Conservation (phyloP, 1,284 basidiomycete species). For the Mycosarcoma mackinlayi region DNA sequence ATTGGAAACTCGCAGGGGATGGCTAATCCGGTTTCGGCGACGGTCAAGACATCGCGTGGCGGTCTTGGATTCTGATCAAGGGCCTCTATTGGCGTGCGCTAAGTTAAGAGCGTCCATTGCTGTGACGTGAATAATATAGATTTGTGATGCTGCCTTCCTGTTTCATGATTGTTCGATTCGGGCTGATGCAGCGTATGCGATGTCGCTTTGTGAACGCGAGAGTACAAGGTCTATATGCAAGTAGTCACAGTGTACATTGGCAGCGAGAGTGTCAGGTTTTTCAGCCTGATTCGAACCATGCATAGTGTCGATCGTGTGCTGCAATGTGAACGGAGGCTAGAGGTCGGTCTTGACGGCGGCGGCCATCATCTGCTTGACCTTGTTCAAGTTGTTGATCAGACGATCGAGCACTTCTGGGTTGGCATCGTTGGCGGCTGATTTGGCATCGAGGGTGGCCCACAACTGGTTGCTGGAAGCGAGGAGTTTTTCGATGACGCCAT, state of each 20-base stretch:
- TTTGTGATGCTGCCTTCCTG: background rate
- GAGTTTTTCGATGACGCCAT: slow-evolving; percentile 29
- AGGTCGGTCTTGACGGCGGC: slow-evolving; percentile 21
- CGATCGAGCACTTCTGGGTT: slow-evolving; percentile 31
- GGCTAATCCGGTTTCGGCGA: slow-evolving; percentile 62
- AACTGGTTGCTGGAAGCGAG: slow-evolving; percentile 26
- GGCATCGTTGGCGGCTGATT: slow-evolving; percentile 6
- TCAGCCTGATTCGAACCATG: no score
- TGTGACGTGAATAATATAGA: no score
- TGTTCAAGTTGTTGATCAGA: slow-evolving; percentile 42
- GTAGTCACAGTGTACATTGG: no score
- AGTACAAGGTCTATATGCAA: no score
- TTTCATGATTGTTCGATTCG: no score
- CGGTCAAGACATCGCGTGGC: slow-evolving; percentile 61
- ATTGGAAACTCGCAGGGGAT: slow-evolving; percentile 61
- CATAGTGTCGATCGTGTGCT: background rate
- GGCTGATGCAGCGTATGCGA: no score
- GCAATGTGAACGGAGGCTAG: background rate
- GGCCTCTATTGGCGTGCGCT: no score
- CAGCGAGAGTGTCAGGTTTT: no score
- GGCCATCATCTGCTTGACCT: slow-evolving; percentile 36
- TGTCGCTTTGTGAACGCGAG: no score
- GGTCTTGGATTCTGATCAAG: slow-evolving; percentile 58
- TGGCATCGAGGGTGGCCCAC: slow-evolving; percentile 18
- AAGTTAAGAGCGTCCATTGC: no score